Evolutionary conservation across 2,329 filamentous ascomycete species (phyloP), one percentile per base, ranked within the genome.

Genomic region (Beauveria varroae): DNA sequence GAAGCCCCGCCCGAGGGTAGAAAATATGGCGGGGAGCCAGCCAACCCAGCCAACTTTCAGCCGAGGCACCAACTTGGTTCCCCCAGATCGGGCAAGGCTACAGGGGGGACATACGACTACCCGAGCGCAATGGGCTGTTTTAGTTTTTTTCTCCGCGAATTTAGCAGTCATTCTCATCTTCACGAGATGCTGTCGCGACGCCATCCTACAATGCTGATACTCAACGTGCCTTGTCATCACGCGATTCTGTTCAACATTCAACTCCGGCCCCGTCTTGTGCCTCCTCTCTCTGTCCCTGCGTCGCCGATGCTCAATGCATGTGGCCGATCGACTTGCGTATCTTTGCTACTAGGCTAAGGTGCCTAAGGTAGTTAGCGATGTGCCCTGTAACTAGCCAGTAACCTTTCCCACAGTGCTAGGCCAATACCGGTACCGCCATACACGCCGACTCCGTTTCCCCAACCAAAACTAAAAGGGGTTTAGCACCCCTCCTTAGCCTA

Each of bases 1-100:
- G 56, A 59, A 58, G 47, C 46, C 56, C 56, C 56, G 47, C 56
- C 56, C 56, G 56, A 59, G 56, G 56, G 46, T 43, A 52, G 30
- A 50, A 14, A 5, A 8, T 3, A 22, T 43, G 37, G 46, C 46
- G 56, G 56, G 47, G 12, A 16, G 24, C 28, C 26, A 20, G 28
- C 55, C 30, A 44, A 52, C 37, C 28, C 26, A 20, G 28, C 55
- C 30, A 43, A 52, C 26, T 34, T 59, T 37, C 56, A 52, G 26
- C 56, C 56, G 56, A 59, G 56, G 56, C 56, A 59, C 44, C 44
- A 41, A n/a, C 30, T 5, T 34, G 30, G 30, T 34, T 30, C 18
- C 28, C 3, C 54, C 54, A 37, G 54, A 49, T 47, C 43, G 54
- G 54, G 28, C 54, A 47, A 37, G 28, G n/a, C 54, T n/a, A 16